Evolutionary conservation across 228 moss, liverwort and hornwort genomes (phyloP), one percentile per base, ranked within the genome.

Genomic region (Sphagnum fallax): DNA sequence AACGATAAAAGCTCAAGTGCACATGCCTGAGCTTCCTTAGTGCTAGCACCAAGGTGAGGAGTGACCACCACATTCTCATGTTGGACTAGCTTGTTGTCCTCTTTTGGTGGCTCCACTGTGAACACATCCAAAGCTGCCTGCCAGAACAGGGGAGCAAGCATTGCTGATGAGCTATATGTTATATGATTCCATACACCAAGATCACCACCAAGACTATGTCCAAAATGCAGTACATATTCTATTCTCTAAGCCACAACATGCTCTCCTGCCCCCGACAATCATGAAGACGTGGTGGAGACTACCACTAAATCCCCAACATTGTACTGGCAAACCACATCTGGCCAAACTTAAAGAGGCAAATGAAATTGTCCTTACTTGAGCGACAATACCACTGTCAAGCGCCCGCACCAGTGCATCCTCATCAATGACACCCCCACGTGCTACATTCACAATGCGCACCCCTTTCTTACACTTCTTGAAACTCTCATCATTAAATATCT

Each of bases 121-220:
- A 93, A 97, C 50, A 97, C 97, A 71, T 97, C 97, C 75, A 97
- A 71, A 8, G 97, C 97, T 61, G 97, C 97, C 93, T 97, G 89
- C 60, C 65, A 48, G 48, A 14, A 14, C 60, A 48, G 8, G 32
- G 32, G 59, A 60, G 15, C 59, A 11, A 11, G 59, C 11, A 11
- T 11, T 60, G 12, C 59, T 15, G 59, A 12, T 4, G 13, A 60
- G 59, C 12, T 32, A 32, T 32, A 32, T 32, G 32, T 32, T 1
- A 32, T 32, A 32, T 32, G 32, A 32, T 32, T 32, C 32, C 32
- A 32, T 32, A 32, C 32, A 32, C 32, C 32, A 32, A 32, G 32
- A 32, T 32, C 32, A 32, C 32, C 32, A 32, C 32, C 32, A 32
- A 32, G 32, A 32, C 32, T 32, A 32, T 32, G 32, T 32, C 32